These are phyloP conservation scores for Suillus cothurnatus DNA, from an alignment of 768 basidiomycete genomes.

Conservation along the genomic window DNA sequence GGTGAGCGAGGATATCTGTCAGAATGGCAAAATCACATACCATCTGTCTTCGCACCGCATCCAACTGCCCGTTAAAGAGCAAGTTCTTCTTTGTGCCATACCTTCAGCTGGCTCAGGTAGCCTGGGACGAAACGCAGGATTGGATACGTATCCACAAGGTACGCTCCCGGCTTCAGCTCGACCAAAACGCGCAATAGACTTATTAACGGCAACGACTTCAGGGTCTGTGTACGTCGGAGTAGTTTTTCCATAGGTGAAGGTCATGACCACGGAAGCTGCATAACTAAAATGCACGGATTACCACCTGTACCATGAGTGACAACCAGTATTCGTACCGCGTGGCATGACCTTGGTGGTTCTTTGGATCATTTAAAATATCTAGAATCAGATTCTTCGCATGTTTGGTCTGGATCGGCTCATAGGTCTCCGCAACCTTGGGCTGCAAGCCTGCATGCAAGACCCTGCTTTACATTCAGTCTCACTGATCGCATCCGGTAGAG, in stretches of 20 bases:
- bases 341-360: background rate
- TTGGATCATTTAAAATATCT: background rate
- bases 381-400: background rate
- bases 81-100: conserved; percentile 49
- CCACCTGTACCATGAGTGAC: background rate
- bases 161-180: conserved; percentile 27
- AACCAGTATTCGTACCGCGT: background rate
- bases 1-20: background rate
- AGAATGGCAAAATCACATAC: conserved; percentile 16
- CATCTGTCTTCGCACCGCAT: conserved; percentile 30
- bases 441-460: conserved; percentile 1
- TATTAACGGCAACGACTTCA: conserved; percentile 33
- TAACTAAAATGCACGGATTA: background rate
- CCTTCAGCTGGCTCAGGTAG: conserved; percentile 51
- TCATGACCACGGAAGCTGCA: background rate
- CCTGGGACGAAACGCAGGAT: conserved; percentile 26
- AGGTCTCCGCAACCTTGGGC: background rate
- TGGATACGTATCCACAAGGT: conserved; percentile 29
- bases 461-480: background rate
- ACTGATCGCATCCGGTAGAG: background rate
- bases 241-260: background rate
- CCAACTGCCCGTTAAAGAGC: conserved; percentile 32
- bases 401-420: background rate
- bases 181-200: conserved; percentile 28
- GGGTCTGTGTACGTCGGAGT: conserved; percentile 41